Conservation (phyloP, 441 rosid genomes). For the Mallotus repandus region DNA sequence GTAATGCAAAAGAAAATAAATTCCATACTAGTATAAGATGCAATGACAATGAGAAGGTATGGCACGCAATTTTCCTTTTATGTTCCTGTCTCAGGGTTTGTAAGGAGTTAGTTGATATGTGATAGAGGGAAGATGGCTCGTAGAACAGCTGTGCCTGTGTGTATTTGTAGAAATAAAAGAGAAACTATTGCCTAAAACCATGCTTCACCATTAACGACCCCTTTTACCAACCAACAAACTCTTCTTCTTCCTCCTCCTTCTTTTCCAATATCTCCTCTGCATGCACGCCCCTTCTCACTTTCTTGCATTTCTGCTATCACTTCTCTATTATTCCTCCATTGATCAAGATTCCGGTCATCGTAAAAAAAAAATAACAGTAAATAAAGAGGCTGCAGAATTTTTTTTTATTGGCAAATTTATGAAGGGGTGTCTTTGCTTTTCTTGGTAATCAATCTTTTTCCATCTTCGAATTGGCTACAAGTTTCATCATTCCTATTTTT, state of each 20-base stretch:
- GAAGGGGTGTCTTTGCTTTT: no score
- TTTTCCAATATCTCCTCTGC: neutral
- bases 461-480: no score
- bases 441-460: no score
- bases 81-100: neutral
- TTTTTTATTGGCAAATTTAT: no score
- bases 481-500: no score
- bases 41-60: no score
- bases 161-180: constrained; percentile 1
- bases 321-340: neutral
- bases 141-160: neutral
- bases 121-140: neutral
- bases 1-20: no score
- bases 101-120: neutral
- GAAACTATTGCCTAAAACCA: constrained; percentile 32
- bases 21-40: no score
- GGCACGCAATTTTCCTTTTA: no score
- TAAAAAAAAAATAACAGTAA: neutral
- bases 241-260: neutral
- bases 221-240: neutral
- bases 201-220: constrained; percentile 25
- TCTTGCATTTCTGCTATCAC: neutral
- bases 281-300: neutral
- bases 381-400: neutral
- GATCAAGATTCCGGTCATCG: neutral